Evolutionary conservation across 768 basidiomycete genomes (phyloP).

Genomic region (Cantharellus anzutake): DNA sequence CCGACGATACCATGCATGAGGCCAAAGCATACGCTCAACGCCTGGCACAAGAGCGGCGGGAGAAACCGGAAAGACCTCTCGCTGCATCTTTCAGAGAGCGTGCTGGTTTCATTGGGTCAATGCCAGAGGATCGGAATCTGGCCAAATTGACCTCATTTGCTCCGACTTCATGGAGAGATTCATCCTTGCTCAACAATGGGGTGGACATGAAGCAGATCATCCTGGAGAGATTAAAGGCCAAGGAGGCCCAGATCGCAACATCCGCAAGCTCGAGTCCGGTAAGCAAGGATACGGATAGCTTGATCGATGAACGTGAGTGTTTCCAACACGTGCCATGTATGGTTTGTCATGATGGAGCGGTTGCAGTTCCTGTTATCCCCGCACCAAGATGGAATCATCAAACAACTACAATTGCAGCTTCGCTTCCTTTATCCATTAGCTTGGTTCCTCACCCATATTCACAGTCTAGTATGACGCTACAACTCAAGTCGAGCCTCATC

Average conservation of each 20-base stretch:
- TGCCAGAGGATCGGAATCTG: constrained; percentile 17
- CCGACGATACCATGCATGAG: background rate
- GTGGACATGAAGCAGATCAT: no score
- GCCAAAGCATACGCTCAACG: background rate
- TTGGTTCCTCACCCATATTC: background rate
- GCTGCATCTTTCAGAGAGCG: background rate
- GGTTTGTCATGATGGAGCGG: no score
- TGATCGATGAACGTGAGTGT: no score
- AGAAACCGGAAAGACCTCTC: background rate
- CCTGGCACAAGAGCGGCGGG: background rate
- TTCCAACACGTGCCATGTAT: no score
- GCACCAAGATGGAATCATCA: background rate
- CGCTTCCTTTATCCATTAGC: background rate
- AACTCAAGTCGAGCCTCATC: constrained; percentile 28
- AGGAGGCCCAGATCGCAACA: no score
- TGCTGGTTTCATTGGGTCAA: background rate
- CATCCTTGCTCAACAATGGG: no score
- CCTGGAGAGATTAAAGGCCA: no score
- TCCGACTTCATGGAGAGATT: no score
- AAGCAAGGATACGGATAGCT: no score
- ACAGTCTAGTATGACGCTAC: constrained; percentile 24
- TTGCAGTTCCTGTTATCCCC: no score
- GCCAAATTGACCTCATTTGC: background rate
- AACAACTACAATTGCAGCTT: background rate
- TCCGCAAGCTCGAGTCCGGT: no score